A percentile compares a stretch with the other conserved stretches of the same genome.
These are phyloP conservation scores for Psilocybe mexicana DNA, from an alignment of 1,284 basidiomycete genomes.

Conservation along the genomic window DNA sequence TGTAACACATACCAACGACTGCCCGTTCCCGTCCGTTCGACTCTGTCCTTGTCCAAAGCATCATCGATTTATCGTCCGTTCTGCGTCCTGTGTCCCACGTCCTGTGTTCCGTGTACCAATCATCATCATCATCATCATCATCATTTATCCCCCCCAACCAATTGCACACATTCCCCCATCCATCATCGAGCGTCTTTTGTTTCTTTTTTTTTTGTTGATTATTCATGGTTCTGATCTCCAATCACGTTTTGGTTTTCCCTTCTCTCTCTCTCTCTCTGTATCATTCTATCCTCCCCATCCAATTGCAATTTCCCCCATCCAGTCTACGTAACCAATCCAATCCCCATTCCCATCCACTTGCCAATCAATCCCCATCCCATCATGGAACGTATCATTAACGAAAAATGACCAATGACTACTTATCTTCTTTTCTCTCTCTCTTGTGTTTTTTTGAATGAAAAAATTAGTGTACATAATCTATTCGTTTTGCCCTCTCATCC, in stretches of 20 bases:
- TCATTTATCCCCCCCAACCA: conserved; percentile 2
- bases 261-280: not conserved
- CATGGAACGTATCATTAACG: not conserved
- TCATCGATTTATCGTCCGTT: no score
- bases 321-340: not conserved
- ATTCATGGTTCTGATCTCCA: not conserved
- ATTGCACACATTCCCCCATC: not conserved
- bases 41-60: not conserved
- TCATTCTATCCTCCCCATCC: conserved; percentile 2
- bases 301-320: conserved; percentile 7
- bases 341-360: not conserved
- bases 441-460: conserved; percentile 1
- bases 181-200: not conserved
- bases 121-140: not conserved
- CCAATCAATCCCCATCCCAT: not conserved
- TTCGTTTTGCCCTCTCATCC: not conserved
- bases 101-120: no score
- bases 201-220: not conserved
- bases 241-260: not conserved
- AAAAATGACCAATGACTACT: not conserved
- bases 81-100: no score
- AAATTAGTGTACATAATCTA: conserved; percentile 4
- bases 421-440: not conserved
- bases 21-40: not conserved
- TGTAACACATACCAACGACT: not conserved